These are phyloP conservation scores for Boletellus emodensis DNA, from an alignment of 768 basidiomycete species.

Conservation along the genomic window DNA sequence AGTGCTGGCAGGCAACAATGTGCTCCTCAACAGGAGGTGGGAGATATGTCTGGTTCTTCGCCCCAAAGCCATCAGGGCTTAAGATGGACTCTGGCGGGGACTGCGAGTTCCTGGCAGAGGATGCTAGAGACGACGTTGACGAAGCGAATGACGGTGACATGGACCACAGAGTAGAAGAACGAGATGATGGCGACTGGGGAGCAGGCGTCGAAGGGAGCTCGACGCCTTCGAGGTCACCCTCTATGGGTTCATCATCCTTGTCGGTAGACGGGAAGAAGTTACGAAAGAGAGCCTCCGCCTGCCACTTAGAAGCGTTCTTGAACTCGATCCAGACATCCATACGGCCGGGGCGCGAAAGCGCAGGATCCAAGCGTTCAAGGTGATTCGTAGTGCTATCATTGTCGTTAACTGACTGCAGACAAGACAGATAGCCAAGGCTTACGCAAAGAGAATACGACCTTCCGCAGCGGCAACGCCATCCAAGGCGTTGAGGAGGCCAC, in stretches of 20 bases:
- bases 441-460: constrained; percentile 87
- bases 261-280: constrained; percentile 87
- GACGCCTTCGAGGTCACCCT: constrained; percentile 44
- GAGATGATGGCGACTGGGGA: constrained; percentile 40
- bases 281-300: constrained; percentile 81
- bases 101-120: constrained; percentile 28
- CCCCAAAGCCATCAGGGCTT: constrained; percentile 38
- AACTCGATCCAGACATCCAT: constrained; percentile 95
- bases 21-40: constrained; percentile 64
- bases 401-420: not conserved
- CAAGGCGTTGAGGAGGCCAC: constrained; percentile 78
- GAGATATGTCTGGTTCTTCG: constrained; percentile 55
- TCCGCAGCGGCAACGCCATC: constrained; percentile 87
- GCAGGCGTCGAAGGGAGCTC: constrained; percentile 39
- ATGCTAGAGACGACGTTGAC: constrained; percentile 37
- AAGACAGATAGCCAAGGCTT: constrained; percentile 31
- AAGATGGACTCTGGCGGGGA: constrained; percentile 19
- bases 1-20: constrained; percentile 54
- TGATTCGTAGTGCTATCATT: constrained; percentile 77
- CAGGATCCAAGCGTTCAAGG: constrained; percentile 85
- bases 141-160: constrained; percentile 44
- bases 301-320: constrained; percentile 80
- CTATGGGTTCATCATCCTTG: constrained; percentile 36
- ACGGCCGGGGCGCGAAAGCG: constrained; percentile 85
- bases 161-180: constrained; percentile 46